A percentile compares a stretch with the other conserved stretches of the same genome.
Conservation (phyloP, 805 yeast species). For the Pichia heedii region DNA sequence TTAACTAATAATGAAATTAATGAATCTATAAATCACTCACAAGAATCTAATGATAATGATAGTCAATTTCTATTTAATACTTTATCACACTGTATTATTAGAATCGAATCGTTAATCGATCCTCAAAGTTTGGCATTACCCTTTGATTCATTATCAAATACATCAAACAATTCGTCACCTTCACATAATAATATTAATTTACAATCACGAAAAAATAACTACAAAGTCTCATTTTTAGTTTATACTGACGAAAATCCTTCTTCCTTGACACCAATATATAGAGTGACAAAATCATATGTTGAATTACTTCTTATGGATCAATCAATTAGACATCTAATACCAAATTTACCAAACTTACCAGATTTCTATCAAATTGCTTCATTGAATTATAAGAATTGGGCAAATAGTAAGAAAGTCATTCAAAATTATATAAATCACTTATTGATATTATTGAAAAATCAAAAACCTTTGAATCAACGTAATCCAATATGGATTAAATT, state of each 20-base stretch:
- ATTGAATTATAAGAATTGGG: conserved; percentile 26
- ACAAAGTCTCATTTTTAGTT: conserved; percentile 52
- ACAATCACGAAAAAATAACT: conserved; percentile 39
- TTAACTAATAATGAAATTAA: neutral
- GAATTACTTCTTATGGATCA: conserved; percentile 56
- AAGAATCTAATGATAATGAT: conserved; percentile 3
- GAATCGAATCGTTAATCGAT: conserved; percentile 25
- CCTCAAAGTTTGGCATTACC: conserved; percentile 15
- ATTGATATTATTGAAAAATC: conserved; percentile 5
- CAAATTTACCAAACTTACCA: conserved; percentile 22
- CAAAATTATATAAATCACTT: conserved; percentile 25
- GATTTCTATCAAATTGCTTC: conserved; percentile 21
- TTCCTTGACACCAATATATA: conserved; percentile 53
- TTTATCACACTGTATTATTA: conserved; percentile 23
- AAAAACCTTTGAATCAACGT: conserved; percentile 10
- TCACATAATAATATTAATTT: neutral
- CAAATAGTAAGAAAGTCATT: conserved; percentile 24
- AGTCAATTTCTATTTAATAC: conserved; percentile 23
- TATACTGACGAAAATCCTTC: conserved; percentile 47
- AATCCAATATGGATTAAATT: conserved; percentile 19
- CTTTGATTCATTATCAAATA: conserved; percentile 13
- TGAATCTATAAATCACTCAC: neutral
- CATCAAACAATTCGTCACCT: neutral
- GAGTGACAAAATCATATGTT: conserved; percentile 53
- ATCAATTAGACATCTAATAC: conserved; percentile 39